Evolutionary conservation across 164 flowering plant genomes (phyloP).

Genomic region (Stephania japonica): DNA sequence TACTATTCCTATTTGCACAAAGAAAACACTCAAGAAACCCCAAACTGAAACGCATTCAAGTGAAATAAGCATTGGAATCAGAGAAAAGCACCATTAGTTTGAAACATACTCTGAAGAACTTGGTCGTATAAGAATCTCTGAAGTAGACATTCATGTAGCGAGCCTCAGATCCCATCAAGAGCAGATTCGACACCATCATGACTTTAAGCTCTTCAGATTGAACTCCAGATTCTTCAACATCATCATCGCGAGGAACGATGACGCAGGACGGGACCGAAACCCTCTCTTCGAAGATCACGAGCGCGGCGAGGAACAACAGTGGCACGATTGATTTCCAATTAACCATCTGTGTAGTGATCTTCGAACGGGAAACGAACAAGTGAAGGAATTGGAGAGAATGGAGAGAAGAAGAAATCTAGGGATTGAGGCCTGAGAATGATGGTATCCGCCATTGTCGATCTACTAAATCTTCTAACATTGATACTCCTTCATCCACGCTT

Average conservation of each 20-base stretch:
- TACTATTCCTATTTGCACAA: not conserved
- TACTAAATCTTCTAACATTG: not conserved
- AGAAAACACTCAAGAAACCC: not conserved
- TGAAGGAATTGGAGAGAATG: not conserved
- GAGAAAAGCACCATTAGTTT: not conserved
- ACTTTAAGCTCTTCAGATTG: slow-evolving; percentile 45
- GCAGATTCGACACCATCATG: slow-evolving; percentile 58
- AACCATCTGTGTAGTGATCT: slow-evolving; percentile 10
- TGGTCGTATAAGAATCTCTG: slow-evolving; percentile 49
- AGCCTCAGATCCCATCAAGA: slow-evolving; percentile 52
- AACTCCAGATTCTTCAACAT: not conserved
- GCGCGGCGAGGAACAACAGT: slow-evolving; percentile 16
- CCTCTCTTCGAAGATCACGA: slow-evolving; percentile 38
- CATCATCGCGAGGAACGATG: slow-evolving; percentile 16
- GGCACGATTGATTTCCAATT: slow-evolving; percentile 18
- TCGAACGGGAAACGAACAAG: not conserved
- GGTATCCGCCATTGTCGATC: not conserved
- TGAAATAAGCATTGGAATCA: not conserved
- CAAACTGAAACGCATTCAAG: not conserved
- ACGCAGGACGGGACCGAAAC: slow-evolving; percentile 45
- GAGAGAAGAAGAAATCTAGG: slow-evolving; percentile 1
- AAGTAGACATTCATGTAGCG: slow-evolving; percentile 35
- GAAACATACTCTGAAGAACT: slow-evolving; percentile 44
- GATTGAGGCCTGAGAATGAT: not conserved
- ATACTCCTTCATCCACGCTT: not conserved